Conservation (phyloP, 495 filamentous ascomycete species). For the Penicillium coffeae region DNA sequence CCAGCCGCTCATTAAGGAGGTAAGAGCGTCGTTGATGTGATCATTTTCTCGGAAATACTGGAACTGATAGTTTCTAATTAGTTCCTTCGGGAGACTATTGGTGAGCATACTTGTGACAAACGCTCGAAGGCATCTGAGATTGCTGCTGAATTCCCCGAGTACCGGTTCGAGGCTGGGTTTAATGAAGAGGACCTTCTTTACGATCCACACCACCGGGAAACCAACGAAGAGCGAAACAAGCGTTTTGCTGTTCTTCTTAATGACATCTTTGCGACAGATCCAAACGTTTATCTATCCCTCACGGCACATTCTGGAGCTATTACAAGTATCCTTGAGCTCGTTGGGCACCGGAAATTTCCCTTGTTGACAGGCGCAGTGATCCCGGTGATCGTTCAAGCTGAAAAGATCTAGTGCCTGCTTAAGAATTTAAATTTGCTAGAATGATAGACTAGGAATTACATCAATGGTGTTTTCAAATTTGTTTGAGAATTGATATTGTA, state of each 20-base stretch:
- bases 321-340: slow-evolving; percentile 51
- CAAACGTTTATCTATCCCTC: slow-evolving; percentile 60
- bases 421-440: neutral
- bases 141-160: slow-evolving; percentile 52
- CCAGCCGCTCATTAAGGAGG: slow-evolving; percentile 65
- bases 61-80: no score
- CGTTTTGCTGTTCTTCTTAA: slow-evolving; percentile 55
- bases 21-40: slow-evolving; percentile 13
- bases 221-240: slow-evolving; percentile 49
- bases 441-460: neutral
- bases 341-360: slow-evolving; percentile 63
- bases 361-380: slow-evolving; percentile 68
- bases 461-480: no score
- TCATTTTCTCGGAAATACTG: no score
- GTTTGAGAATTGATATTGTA: no score
- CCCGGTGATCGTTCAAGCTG: slow-evolving; percentile 61
- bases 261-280: slow-evolving; percentile 60
- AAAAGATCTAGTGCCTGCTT: slow-evolving; percentile 13
- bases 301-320: slow-evolving; percentile 75
- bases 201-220: slow-evolving; percentile 52
- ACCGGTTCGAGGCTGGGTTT: slow-evolving; percentile 61
- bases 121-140: slow-evolving; percentile 60
- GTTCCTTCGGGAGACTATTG: slow-evolving; percentile 68
- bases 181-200: slow-evolving; percentile 59
- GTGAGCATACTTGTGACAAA: slow-evolving; percentile 78